Conservation (phyloP, 1,139 yeast genomes). For the Hyphopichia fennica region DNA sequence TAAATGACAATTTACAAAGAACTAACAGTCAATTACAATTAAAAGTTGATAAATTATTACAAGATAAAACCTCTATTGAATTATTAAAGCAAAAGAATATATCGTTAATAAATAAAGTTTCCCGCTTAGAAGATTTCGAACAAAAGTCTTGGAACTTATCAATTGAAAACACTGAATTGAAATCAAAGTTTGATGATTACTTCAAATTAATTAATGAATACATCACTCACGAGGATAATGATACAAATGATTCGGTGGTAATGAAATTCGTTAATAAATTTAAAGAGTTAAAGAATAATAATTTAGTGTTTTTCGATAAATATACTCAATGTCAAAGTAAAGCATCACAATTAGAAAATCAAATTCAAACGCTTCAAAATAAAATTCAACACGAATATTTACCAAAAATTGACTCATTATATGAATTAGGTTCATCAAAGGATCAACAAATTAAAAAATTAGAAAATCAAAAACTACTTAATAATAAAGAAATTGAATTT, state of each 20-base stretch:
- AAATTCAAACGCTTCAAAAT: conserved; percentile 19
- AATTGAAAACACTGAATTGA: conserved; percentile 50
- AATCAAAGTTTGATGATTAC: conserved; percentile 39
- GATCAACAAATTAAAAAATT: conserved; percentile 39
- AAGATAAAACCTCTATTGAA: conserved; percentile 40
- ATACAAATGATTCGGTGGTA: conserved; percentile 20
- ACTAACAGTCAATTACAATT: conserved; percentile 30
- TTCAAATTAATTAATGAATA: conserved; percentile 29
- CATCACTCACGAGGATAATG: conserved; percentile 19
- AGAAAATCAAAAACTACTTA: conserved; percentile 54
- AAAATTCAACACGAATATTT: conserved; percentile 15
- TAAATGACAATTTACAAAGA: conserved; percentile 29
- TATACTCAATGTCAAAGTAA: conserved; percentile 27
- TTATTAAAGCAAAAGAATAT: conserved; percentile 39
- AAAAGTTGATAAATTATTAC: conserved; percentile 33
- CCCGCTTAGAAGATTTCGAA: conserved; percentile 43
- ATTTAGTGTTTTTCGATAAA: conserved; percentile 39
- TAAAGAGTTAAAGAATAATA: conserved; percentile 38
- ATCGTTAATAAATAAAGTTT: conserved; percentile 35
- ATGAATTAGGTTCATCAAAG: conserved; percentile 26
- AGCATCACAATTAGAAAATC: conserved; percentile 14
- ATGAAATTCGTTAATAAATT: conserved; percentile 31
- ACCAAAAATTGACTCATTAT: conserved; percentile 14
- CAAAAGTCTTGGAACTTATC: conserved; percentile 52
- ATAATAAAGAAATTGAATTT: conserved; percentile 62